Percentiles rank a stretch among this genome's conserved stretches.
Evolutionary conservation across 208 protist species (phyloP).

Genomic region (Balamuthia mandrillaris): DNA sequence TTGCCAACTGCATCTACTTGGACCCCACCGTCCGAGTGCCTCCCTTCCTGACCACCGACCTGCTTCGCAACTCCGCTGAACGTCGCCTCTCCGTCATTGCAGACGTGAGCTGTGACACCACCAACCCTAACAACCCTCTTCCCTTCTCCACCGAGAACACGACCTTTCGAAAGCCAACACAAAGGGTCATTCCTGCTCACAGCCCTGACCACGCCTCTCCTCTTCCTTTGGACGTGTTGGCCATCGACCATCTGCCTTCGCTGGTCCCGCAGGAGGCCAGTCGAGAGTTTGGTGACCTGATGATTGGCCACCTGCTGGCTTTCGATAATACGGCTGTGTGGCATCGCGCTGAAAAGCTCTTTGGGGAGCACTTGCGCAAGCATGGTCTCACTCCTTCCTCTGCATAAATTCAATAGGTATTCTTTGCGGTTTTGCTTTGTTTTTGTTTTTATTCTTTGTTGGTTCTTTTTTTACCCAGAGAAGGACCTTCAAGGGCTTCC

Average conservation of each 20-base stretch:
- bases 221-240: conserved; percentile 62
- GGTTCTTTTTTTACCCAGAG: too few relatives aligned
- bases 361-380: neutral
- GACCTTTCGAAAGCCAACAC: conserved; percentile 59
- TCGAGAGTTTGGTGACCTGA: neutral
- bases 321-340: neutral
- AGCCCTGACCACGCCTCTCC: too few relatives aligned
- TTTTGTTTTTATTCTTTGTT: too few relatives aligned
- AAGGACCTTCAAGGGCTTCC: too few relatives aligned
- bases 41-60: conserved; percentile 64
- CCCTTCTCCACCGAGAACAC: conserved; percentile 59
- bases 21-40: conserved; percentile 38
- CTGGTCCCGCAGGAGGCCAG: conserved; percentile 64
- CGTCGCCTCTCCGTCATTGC: conserved; percentile 45
- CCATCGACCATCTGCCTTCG: conserved; percentile 74
- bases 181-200: conserved; percentile 4
- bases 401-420: too few relatives aligned
- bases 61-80: conserved; percentile 27
- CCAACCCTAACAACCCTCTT: conserved; percentile 70
- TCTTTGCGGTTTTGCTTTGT: too few relatives aligned
- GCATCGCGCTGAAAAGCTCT: neutral
- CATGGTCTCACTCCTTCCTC: too few relatives aligned
- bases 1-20: conserved; percentile 77
- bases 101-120: conserved; percentile 71
- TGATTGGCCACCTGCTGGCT: neutral